Conservation (phyloP, 208 protist genomes). For the Wallacemonas sp. region DNA sequence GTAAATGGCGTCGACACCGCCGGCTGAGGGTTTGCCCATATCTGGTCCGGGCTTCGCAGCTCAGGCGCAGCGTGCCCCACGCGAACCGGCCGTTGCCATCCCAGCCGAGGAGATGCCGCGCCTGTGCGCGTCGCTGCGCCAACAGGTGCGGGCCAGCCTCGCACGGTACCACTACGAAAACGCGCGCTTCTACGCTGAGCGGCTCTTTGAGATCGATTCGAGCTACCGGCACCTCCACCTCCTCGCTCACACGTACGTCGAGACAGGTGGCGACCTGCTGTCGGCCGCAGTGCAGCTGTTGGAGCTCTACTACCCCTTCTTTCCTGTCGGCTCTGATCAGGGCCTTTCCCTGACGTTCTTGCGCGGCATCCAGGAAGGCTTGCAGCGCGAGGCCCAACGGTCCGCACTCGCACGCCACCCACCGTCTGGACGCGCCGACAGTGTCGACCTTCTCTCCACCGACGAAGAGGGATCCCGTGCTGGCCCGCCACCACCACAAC, state of each 20-base stretch:
- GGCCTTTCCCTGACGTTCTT: background rate
- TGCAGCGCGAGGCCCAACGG: background rate
- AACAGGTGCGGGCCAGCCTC: slow-evolving; percentile 65
- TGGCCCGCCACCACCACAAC: background rate
- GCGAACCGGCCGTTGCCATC: background rate
- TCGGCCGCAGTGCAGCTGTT: slow-evolving; percentile 70
- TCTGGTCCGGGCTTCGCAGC: background rate
- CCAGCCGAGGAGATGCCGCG: slow-evolving; percentile 21
- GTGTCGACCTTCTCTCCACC: slow-evolving; percentile 6
- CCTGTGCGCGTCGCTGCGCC: slow-evolving; percentile 30
- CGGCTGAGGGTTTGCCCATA: background rate
- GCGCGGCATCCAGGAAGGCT: background rate
- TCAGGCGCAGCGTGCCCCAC: background rate
- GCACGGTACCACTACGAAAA: slow-evolving; percentile 68
- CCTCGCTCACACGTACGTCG: slow-evolving; percentile 75
- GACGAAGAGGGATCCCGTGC: background rate
- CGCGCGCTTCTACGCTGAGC: slow-evolving; percentile 90
- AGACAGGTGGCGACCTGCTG: slow-evolving; percentile 34
- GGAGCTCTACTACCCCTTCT: slow-evolving; percentile 60
- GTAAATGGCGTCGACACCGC: slow-evolving; percentile 8
- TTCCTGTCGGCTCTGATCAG: slow-evolving; percentile 22
- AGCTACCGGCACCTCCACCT: slow-evolving; percentile 56
- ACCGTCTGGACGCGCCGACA: slow-evolving; percentile 12
- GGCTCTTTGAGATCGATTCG: slow-evolving; percentile 63
- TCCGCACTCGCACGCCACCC: too few relatives aligned